A percentile compares a stretch with the other conserved stretches of the same genome.
Conservation (phyloP, 169 alveolate species). For the Eimeria necatrix region DNA sequence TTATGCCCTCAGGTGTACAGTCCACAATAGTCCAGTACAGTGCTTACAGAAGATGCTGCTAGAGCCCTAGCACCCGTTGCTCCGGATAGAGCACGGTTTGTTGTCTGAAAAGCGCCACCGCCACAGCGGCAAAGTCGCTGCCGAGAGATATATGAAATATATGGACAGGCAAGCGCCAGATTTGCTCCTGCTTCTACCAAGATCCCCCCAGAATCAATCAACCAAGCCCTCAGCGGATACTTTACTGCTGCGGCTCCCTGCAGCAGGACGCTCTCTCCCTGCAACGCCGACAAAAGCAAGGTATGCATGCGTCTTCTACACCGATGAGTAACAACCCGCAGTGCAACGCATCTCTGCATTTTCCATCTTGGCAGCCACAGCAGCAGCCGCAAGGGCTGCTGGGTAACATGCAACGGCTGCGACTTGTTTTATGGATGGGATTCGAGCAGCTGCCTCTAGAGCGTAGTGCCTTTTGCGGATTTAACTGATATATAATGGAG, state of each 20-base stretch:
- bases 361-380: neutral
- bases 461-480: neutral
- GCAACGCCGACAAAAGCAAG: neutral
- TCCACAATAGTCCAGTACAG: no score
- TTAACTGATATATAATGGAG: neutral
- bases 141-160: neutral
- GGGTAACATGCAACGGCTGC: conserved; percentile 36
- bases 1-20: neutral
- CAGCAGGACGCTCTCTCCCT: neutral
- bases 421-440: neutral
- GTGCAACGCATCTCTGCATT: neutral
- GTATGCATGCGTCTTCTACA: neutral
- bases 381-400: conserved; percentile 39
- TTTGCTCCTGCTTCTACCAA: conserved; percentile 27
- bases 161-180: neutral
- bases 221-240: neutral
- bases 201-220: neutral
- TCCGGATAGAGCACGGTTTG: neutral
- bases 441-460: conserved; percentile 2
- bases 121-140: conserved; percentile 1
- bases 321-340: neutral
- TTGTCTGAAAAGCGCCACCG: neutral
- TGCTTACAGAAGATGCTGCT: conserved; percentile 12
- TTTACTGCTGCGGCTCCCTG: neutral
- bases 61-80: neutral